A percentile compares a stretch with the other conserved stretches of the same genome.
These are phyloP conservation scores for Nowakowskiella sp. DNA, from an alignment of 192 early-diverging fungal genomes.

Conservation along the genomic window DNA sequence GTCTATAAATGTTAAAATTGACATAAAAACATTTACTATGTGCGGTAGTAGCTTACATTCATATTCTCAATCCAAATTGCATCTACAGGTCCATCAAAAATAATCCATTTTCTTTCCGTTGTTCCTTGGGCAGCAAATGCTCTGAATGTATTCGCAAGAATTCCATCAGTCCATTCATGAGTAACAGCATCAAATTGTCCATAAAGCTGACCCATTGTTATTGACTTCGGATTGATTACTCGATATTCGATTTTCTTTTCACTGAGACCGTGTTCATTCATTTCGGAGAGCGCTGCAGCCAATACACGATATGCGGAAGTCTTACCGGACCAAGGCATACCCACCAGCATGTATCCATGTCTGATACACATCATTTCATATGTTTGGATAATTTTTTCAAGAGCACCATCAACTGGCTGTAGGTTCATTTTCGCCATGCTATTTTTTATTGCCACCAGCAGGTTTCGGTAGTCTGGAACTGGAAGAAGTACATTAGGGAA, in stretches of 20 bases:
- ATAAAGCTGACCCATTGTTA: slow-evolving; percentile 58
- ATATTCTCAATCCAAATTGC: slow-evolving; percentile 63
- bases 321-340: slow-evolving; percentile 51
- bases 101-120: slow-evolving; percentile 48
- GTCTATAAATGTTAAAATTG: no score
- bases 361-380: slow-evolving; percentile 62
- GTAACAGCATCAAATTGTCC: slow-evolving; percentile 53
- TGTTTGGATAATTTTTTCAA: slow-evolving; percentile 56
- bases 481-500: slow-evolving; percentile 52
- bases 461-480: slow-evolving; percentile 46
- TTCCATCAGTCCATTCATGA: slow-evolving; percentile 55
- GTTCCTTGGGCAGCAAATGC: slow-evolving; percentile 40
- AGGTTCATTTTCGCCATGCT: slow-evolving; percentile 47
- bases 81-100: slow-evolving; percentile 57
- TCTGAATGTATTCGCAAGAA: slow-evolving; percentile 49
- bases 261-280: slow-evolving; percentile 34
- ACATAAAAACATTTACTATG: no score
- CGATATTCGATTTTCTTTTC: slow-evolving; percentile 48
- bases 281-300: slow-evolving; percentile 40
- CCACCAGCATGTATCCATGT: slow-evolving; percentile 58
- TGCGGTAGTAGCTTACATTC: no score
- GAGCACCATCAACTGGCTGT: slow-evolving; percentile 33
- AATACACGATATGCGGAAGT: slow-evolving; percentile 50
- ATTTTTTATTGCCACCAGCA: slow-evolving; percentile 34
- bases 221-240: slow-evolving; percentile 53